phyloP scores from a whole-genome alignment of 345 rosid genomes.

The Brassica incana region DNA sequence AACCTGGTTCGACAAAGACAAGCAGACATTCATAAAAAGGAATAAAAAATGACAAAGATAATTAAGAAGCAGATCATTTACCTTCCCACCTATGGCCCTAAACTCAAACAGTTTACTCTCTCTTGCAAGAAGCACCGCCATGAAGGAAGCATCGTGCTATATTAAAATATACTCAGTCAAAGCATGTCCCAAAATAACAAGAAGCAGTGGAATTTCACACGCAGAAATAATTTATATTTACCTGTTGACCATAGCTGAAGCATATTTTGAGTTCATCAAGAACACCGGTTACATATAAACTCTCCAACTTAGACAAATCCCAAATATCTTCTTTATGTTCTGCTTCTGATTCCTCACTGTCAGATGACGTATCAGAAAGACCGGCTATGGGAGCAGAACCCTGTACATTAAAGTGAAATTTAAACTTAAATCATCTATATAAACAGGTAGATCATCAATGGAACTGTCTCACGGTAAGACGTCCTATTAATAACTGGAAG shows the following conservation, averaged over 20 bases:
- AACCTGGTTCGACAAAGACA: conserved; percentile 55
- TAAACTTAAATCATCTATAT: conserved; percentile 8
- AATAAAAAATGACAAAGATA: conserved; percentile 24
- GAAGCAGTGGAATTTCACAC: conserved; percentile 23
- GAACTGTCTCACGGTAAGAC: conserved; percentile 12
- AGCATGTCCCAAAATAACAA: conserved; percentile 32
- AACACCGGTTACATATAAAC: conserved; percentile 72
- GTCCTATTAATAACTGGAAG: conserved; percentile 5
- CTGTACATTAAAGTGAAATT: conserved; percentile 43
- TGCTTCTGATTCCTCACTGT: conserved; percentile 66
- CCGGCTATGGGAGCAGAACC: conserved; percentile 74
- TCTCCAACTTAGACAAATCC: conserved; percentile 56
- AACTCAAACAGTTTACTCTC: conserved; percentile 75
- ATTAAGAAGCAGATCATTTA: conserved; percentile 33
- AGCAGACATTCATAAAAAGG: conserved; percentile 29
- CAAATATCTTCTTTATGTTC: conserved; percentile 47
- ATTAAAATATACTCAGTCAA: conserved; percentile 38
- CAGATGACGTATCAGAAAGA: conserved; percentile 92
- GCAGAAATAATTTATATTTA: conserved; percentile 35
- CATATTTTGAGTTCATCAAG: conserved; percentile 88
- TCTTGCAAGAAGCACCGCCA: conserved; percentile 71
- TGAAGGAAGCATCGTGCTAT: conserved; percentile 62
- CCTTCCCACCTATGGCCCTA: conserved; percentile 97
- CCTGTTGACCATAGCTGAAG: conserved; percentile 69
- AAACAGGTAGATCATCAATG: conserved; percentile 7